Conservation (phyloP, 2,329 filamentous ascomycete genomes). For the Cercospora sp. region DNA sequence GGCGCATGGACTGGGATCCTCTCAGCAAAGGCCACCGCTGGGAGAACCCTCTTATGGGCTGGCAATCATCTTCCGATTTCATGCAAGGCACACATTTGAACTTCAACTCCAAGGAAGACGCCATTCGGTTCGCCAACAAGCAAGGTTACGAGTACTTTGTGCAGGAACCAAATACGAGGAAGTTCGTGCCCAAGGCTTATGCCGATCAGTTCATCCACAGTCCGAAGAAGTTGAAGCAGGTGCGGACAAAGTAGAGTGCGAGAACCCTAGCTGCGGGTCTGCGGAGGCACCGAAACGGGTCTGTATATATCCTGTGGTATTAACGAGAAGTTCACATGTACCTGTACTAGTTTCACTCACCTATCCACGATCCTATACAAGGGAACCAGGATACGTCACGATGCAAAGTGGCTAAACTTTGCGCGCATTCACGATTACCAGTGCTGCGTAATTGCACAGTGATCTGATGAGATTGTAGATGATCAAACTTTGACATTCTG, state of each 20-base stretch:
- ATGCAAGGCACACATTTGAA: slow-evolving; percentile 92
- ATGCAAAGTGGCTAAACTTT: background rate
- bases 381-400: background rate
- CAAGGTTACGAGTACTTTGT: slow-evolving; percentile 99
- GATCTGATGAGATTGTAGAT: background rate
- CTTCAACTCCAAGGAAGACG: slow-evolving; percentile 92
- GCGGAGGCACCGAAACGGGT: background rate
- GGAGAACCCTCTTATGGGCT: slow-evolving; percentile 98
- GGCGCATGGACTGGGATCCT: slow-evolving; percentile 99
- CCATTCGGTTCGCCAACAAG: slow-evolving; percentile 93
- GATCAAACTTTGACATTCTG: background rate
- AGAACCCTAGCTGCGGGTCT: background rate
- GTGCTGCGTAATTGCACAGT: background rate
- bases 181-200: slow-evolving; percentile 87
- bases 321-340: slow-evolving; percentile 6
- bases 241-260: slow-evolving; percentile 72
- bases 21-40: slow-evolving; percentile 89
- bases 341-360: background rate
- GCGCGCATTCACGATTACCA: background rate
- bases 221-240: slow-evolving; percentile 78
- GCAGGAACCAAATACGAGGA: slow-evolving; percentile 89
- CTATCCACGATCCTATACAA: background rate
- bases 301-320: slow-evolving; percentile 15
- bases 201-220: slow-evolving; percentile 94
- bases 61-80: slow-evolving; percentile 91